Conservation (phyloP, 2,329 filamentous ascomycete genomes). For the Alternaria sp. region DNA sequence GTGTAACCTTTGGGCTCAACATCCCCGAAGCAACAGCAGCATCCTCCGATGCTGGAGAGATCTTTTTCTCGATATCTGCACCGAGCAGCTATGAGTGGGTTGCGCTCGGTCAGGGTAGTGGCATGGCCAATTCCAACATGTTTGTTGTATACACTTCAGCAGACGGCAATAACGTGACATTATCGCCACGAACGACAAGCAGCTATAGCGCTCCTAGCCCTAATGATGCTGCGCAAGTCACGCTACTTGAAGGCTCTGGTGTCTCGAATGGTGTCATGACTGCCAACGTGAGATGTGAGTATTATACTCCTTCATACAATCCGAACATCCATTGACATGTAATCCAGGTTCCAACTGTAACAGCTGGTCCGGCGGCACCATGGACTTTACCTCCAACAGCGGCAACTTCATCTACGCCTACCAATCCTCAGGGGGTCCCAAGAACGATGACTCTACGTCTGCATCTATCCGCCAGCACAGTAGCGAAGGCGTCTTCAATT, state of each 20-base stretch:
- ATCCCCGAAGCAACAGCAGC: constrained; percentile 61
- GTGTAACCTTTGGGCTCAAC: constrained; percentile 61
- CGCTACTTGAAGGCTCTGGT: constrained; percentile 62
- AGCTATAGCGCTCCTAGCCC: constrained; percentile 56
- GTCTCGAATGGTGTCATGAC: constrained; percentile 62
- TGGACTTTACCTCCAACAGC: constrained; percentile 56
- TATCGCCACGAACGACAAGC: constrained; percentile 61
- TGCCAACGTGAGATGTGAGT: constrained; percentile 64
- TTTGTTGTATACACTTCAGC: constrained; percentile 66
- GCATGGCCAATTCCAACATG: constrained; percentile 65
- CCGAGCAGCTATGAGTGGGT: constrained; percentile 64
- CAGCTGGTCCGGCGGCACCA: constrained; percentile 61
- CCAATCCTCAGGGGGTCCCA: constrained; percentile 54
- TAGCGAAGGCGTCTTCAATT: constrained; percentile 51
- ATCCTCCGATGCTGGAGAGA: constrained; percentile 60
- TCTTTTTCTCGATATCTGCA: constrained; percentile 66
- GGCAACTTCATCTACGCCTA: constrained; percentile 63
- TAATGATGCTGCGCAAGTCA: constrained; percentile 55
- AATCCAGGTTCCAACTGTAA: constrained; percentile 59
- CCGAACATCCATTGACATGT: constrained; percentile 15
- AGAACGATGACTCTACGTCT: constrained; percentile 57
- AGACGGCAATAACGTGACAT: constrained; percentile 63
- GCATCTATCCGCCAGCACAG: constrained; percentile 58
- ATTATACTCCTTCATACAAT: background rate
- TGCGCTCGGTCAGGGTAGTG: constrained; percentile 62